A percentile compares a stretch with the other conserved stretches of the same genome.
Conservation (phyloP, 805 yeast genomes). For the Teunomyces funiuensis region DNA sequence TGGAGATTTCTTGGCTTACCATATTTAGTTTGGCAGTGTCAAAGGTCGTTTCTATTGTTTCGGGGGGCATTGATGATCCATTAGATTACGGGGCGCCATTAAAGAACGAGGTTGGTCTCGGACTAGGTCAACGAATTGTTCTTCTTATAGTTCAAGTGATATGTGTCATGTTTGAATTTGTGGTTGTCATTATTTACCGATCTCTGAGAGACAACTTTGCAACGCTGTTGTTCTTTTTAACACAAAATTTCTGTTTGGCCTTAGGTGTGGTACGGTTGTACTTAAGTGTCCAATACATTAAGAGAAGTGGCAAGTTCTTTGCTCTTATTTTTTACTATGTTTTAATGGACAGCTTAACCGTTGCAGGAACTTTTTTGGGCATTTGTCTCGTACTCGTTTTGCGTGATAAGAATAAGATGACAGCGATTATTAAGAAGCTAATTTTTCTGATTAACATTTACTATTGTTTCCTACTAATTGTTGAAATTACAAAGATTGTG, state of each 20-base stretch:
- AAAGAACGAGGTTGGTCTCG: not conserved
- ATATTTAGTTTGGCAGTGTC: not conserved
- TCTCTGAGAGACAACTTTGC: not conserved
- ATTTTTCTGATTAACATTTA: not conserved
- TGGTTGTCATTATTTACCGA: not conserved
- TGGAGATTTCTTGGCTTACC: not conserved
- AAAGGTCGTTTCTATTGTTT: not conserved
- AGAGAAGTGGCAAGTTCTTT: not conserved
- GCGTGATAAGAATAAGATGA: not conserved
- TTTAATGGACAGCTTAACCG: not conserved
- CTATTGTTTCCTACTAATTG: not conserved
- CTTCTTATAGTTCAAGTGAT: constrained; percentile 1
- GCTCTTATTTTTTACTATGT: not conserved
- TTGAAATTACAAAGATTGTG: not conserved
- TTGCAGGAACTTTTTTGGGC: constrained; percentile 2
- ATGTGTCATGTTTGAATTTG: not conserved
- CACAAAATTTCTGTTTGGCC: not conserved
- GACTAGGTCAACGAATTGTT: not conserved
- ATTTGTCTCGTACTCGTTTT: not conserved
- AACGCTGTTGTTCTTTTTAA: not conserved
- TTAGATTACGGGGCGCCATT: not conserved
- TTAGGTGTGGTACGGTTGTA: not conserved
- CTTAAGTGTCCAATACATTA: not conserved
- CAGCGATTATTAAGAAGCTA: not conserved
- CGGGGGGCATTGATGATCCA: not conserved